Evolutionary conservation across 768 basidiomycete species (phyloP), one percentile per base, ranked within the genome.

Genomic region (Leccinum aurantiacum): DNA sequence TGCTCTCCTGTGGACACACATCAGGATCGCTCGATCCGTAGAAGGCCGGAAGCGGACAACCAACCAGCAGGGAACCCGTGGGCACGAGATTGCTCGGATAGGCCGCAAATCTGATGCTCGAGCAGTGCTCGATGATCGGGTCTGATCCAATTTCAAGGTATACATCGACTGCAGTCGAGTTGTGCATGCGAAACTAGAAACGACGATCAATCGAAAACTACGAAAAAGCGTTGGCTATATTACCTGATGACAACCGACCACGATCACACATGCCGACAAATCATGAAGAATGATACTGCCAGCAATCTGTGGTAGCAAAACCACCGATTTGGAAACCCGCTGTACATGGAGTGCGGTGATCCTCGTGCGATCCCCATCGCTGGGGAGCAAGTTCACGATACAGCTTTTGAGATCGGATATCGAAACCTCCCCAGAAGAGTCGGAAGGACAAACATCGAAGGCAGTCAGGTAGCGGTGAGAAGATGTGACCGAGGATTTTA

Each of bases 161-260:
- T 3, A 93, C 81, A 53, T 86, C 84, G 0, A 88, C 82, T 9
- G 77, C 60, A 0, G 69, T 78, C 1, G 93, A 93, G 19, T 81
- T 79, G 70, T 95, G 94, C 84, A 96, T 93, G 48, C 94, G 87
- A 69, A 94, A 93, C 94, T 96, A 69, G 53, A 14, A 19, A 46
- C 15, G 53, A 25, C 31, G 22, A 25, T 57, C 29, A 60, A 33
- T 25, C 19, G 0, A 4, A 31, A 19, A 10, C 11, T 11, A 10
- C 33, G 5, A 48, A 25, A 0, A 33, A 17, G 6, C 35, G 46
- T 13, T 27, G 11, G 62, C 49, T 7, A 24, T 17, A 10, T 41
- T 67, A 93, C 94, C 82, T 96, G 94, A 68, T 92, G 93, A 65
- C 89, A 90, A 2, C 84, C 87, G 4, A 90, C 75, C 11, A 84